These are phyloP conservation scores for Kazachstania kunashirensis DNA, from an alignment of 805 yeast genomes.

Conservation along the genomic window DNA sequence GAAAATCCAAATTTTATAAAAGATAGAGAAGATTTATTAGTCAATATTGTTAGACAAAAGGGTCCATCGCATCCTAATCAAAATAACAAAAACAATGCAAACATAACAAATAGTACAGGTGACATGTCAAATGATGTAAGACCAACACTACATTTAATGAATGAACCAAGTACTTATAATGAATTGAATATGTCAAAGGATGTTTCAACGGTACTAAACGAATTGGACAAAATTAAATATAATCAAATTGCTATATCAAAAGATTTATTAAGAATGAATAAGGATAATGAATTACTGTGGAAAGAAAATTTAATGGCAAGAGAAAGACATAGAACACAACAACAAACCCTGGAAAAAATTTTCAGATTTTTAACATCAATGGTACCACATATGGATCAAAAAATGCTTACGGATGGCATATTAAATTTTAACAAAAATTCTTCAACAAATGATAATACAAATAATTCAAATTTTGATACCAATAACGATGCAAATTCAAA, in stretches of 20 bases:
- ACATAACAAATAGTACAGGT: no score
- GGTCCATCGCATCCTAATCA: constrained; percentile 1
- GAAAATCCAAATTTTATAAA: constrained; percentile 68
- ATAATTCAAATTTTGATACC: no score
- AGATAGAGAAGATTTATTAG: constrained; percentile 76
- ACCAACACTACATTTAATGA: constrained; percentile 8
- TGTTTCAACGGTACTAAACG: constrained; percentile 40
- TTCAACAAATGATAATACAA: background rate
- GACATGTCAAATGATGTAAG: background rate
- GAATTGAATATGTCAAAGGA: background rate
- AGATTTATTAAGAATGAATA: constrained; percentile 71
- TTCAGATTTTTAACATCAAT: constrained; percentile 78
- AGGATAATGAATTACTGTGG: constrained; percentile 88
- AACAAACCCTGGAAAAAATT: constrained; percentile 80
- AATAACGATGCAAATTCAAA: no score
- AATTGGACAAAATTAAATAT: constrained; percentile 63
- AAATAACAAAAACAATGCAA: constrained; percentile 3
- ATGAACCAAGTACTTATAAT: constrained; percentile 9
- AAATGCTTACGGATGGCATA: constrained; percentile 21
- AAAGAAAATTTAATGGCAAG: constrained; percentile 74
- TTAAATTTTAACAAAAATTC: constrained; percentile 2
- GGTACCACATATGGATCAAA: constrained; percentile 25
- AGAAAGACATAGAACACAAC: constrained; percentile 77
- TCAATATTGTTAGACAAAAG: constrained; percentile 73
- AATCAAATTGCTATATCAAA: constrained; percentile 77